phyloP scores from a whole-genome alignment of 2,329 filamentous ascomycete species.

The Xylaria sp. region DNA sequence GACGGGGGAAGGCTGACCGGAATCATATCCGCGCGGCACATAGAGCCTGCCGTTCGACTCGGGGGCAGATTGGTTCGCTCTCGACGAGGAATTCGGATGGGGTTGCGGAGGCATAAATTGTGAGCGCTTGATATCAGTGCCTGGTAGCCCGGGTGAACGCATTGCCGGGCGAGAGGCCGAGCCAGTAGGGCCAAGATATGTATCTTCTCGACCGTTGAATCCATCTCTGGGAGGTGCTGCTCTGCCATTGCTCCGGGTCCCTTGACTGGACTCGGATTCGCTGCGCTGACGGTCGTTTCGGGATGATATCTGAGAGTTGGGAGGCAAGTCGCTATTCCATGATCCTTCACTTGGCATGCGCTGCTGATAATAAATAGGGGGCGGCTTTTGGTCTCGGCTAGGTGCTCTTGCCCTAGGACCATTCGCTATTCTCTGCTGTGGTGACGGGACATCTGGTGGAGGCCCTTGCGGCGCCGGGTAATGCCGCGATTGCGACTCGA shows the following conservation, averaged over 20 bases:
- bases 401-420: conserved; percentile 51
- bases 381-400: conserved; percentile 58
- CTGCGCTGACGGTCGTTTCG: conserved; percentile 62
- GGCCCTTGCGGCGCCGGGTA: conserved; percentile 47
- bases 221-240: conserved; percentile 55
- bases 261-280: conserved; percentile 66
- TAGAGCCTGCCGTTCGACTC: conserved; percentile 51
- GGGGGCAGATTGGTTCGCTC: conserved; percentile 42
- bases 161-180: conserved; percentile 48
- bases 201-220: conserved; percentile 53
- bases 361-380: conserved; percentile 58
- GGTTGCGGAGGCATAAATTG: conserved; percentile 60
- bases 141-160: conserved; percentile 61
- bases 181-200: conserved; percentile 48
- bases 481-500: conserved; percentile 60
- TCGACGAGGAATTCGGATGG: conserved; percentile 48
- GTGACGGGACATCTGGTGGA: conserved; percentile 38
- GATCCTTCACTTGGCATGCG: conserved; percentile 59
- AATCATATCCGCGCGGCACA: conserved; percentile 52
- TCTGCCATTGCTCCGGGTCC: conserved; percentile 55
- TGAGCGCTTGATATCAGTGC: conserved; percentile 60
- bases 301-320: conserved; percentile 45
- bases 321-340: conserved; percentile 44
- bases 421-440: conserved; percentile 39
- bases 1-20: conserved; percentile 58